Conservation (phyloP, 192 early-diverging fungal genomes). For the Coemansia sp. region DNA sequence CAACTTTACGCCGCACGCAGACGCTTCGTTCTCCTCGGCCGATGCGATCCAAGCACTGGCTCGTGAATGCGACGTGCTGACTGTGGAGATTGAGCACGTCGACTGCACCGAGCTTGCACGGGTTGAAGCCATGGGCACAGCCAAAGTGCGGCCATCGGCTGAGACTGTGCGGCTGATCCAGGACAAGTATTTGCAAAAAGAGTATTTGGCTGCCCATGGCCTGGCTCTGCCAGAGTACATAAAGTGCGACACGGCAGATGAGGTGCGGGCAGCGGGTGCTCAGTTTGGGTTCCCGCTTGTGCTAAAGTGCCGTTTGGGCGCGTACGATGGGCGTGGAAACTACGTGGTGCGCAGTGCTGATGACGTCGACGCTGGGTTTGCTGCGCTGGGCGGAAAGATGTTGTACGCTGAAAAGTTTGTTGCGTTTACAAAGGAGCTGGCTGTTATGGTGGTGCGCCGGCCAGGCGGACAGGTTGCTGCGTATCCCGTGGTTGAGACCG, state of each 20-base stretch:
- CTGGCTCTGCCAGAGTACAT: conserved; percentile 68
- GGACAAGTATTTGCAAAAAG: conserved; percentile 95
- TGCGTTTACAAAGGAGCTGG: conserved; percentile 87
- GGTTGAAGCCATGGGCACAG: conserved; percentile 59
- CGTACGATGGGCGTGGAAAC: conserved; percentile 97
- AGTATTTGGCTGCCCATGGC: conserved; percentile 62
- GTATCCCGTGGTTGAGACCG: conserved; percentile 96
- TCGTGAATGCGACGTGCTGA: conserved; percentile 73
- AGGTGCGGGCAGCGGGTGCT: conserved; percentile 53
- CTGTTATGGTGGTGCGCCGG: conserved; percentile 94
- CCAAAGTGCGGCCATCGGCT: conserved; percentile 77
- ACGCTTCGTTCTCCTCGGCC: conserved; percentile 83
- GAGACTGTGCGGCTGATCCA: conserved; percentile 86
- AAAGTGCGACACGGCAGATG: conserved; percentile 54
- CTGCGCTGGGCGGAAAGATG: conserved; percentile 55
- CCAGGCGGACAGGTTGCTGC: conserved; percentile 60
- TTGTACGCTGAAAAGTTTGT: conserved; percentile 97
- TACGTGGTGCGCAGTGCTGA: conserved; percentile 72
- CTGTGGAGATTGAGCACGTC: conserved; percentile 99
- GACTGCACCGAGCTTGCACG: conserved; percentile 60
- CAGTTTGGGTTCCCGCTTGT: conserved; percentile 91
- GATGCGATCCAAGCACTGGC: conserved; percentile 78
- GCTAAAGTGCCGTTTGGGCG: conserved; percentile 91
- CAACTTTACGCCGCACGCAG: conserved; percentile 66
- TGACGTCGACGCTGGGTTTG: conserved; percentile 60